These are phyloP conservation scores for Bertia moriformis DNA, from an alignment of 2,329 filamentous ascomycete species.

Conservation along the genomic window DNA sequence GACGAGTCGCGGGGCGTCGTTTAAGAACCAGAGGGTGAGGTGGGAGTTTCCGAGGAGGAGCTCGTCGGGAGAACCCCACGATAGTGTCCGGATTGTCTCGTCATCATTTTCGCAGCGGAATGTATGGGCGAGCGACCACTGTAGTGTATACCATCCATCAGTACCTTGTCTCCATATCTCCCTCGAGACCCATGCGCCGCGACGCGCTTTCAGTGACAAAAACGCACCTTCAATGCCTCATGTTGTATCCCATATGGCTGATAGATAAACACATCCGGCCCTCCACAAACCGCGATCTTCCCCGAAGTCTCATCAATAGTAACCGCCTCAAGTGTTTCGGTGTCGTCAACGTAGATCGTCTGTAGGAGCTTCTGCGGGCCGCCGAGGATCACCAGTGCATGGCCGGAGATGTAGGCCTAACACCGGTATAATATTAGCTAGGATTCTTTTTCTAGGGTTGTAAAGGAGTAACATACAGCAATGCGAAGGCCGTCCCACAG, in stretches of 20 bases:
- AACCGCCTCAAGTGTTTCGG: conserved; percentile 55
- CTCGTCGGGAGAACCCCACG: conserved; percentile 79
- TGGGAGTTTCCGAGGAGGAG: conserved; percentile 61
- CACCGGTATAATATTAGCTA: too few relatives aligned
- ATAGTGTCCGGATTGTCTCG: conserved; percentile 38
- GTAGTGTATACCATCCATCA: neutral
- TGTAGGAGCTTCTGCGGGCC: conserved; percentile 65
- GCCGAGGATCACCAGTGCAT: conserved; percentile 70
- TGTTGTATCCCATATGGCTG: conserved; percentile 46
- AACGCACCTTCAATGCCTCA: conserved; percentile 1
- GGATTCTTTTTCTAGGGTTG: too few relatives aligned
- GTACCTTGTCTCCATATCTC: neutral
- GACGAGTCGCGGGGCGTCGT: conserved; percentile 29
- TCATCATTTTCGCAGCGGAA: conserved; percentile 15
- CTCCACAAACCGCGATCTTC: conserved; percentile 67
- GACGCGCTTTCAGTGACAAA: neutral
- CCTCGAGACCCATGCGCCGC: neutral
- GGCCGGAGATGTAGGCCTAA: conserved; percentile 79
- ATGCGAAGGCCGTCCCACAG: conserved; percentile 45
- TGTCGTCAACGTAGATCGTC: conserved; percentile 76
- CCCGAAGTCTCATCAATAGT: conserved; percentile 69
- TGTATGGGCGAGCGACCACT: neutral
- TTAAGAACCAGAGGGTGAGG: conserved; percentile 53
- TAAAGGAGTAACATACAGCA: conserved; percentile 27
- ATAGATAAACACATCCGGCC: conserved; percentile 58